Percentiles rank a stretch among this genome's conserved stretches.
These are phyloP conservation scores for Ilex asprella DNA, from an alignment of 257 asterid genomes.

Conservation along the genomic window DNA sequence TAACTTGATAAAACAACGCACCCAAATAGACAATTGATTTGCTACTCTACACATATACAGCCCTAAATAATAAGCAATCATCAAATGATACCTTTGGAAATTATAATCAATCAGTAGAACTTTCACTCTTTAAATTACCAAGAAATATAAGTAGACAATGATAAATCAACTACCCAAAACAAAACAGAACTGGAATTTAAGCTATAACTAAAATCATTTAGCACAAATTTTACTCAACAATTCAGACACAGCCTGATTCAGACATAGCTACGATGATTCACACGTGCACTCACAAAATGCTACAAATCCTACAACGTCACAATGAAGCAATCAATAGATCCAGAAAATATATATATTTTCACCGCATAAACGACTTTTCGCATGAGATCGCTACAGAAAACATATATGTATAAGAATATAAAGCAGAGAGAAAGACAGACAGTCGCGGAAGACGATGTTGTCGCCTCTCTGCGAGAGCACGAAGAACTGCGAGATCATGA, in stretches of 20 bases:
- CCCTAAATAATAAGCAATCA: too few species aligned
- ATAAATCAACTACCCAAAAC: too few species aligned
- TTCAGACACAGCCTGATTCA: not conserved
- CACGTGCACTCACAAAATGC: not conserved
- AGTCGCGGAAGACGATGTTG: conserved; percentile 94
- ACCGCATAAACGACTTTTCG: not conserved
- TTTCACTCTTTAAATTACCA: too few species aligned
- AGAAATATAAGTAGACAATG: too few species aligned
- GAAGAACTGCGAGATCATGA: conserved; percentile 94
- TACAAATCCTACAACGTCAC: not conserved
- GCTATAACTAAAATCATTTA: not conserved
- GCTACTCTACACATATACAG: too few species aligned
- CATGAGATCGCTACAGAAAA: not conserved
- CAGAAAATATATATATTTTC: not conserved
- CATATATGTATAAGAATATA: not conserved
- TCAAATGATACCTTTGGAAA: too few species aligned
- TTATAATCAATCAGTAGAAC: not conserved
- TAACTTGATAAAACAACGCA: too few species aligned
- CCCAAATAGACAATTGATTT: too few species aligned
- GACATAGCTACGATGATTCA: not conserved
- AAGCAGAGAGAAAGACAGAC: conserved; percentile 26
- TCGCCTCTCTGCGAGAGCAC: conserved; percentile 99
- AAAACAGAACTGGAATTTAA: not conserved
- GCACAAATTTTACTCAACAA: not conserved
- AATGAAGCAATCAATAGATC: not conserved